These are phyloP conservation scores for Xylaria curta DNA, from an alignment of 495 filamentous ascomycete species.

Conservation along the genomic window DNA sequence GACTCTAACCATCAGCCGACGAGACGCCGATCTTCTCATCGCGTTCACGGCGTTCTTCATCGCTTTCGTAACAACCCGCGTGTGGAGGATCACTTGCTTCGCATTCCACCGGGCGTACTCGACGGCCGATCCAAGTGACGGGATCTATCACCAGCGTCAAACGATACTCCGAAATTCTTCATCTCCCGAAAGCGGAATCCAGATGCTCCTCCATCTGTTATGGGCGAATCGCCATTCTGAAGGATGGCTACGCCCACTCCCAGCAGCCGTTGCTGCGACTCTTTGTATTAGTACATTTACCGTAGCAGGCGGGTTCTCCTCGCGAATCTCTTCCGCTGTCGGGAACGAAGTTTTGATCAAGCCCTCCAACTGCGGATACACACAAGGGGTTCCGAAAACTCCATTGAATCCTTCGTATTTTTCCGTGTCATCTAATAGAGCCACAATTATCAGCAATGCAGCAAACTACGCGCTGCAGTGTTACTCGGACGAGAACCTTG, in stretches of 20 bases:
- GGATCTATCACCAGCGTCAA: conserved; percentile 28
- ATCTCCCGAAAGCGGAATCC: conserved; percentile 20
- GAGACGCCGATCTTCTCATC: conserved; percentile 4
- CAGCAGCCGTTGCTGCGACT: background rate
- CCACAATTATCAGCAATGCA: background rate
- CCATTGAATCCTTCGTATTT: too few species aligned
- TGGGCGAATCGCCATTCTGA: background rate
- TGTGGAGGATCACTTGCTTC: conserved; percentile 27
- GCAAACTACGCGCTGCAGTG: conserved; percentile 24
- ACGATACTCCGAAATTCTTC: background rate
- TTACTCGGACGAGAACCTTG: background rate
- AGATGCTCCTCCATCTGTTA: background rate
- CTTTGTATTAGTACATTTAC: background rate
- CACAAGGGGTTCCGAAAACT: too few species aligned
- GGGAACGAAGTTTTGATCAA: conserved; percentile 18
- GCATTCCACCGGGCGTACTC: conserved; percentile 19
- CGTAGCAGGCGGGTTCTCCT: conserved; percentile 12
- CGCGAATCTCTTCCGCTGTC: background rate
- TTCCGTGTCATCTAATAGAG: background rate
- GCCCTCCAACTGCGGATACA: background rate
- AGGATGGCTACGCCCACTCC: conserved; percentile 5
- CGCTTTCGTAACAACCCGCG: conserved; percentile 13
- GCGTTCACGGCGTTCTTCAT: conserved; percentile 25
- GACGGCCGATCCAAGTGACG: background rate
- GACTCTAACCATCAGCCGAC: background rate